Evolutionary conservation across 2,329 filamentous ascomycete species (phyloP), one percentile per base, ranked within the genome.

Genomic region (Verticillium nonalfalfae): DNA sequence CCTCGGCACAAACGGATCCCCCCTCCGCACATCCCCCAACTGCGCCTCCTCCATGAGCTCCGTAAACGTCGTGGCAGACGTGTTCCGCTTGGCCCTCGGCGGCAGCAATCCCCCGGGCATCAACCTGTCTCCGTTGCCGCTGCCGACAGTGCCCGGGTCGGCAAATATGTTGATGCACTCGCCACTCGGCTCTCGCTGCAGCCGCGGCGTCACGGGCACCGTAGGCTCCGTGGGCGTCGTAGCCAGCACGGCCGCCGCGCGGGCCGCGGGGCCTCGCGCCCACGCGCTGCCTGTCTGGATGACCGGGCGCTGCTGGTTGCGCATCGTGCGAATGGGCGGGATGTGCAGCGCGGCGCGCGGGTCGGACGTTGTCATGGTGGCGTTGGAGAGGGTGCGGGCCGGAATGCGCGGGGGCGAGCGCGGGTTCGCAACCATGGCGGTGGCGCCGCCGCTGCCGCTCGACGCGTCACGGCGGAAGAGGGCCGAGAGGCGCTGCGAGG

Each of bases 121-220:
- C 54, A 21, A n/a, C 40, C 62, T 58, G 15, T 52, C 35, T 36
- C 26, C 34, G 4, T 68, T 74, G 31, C 79, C 35, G 39, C 26
- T 36, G 4, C 68, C 74, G 31, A 79, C 74, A 1, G 76, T 79
- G 57, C 73, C 71, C 21, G 78, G 77, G 65, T 83, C 81, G 1
- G 79, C 79, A 61, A 82, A 84, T 9, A 85, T 74, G 64, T 81
- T 79, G 69, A 85, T 84, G 70, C 78, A 79, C 68, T 81, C 78
- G 59, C 72, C 76, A 66, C 77, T 81, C 3, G 75, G 74, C 63
- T 80, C 76, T n/a, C 76, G 72, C 56, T 75, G 71, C 58, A 76
- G 61, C 50, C 70, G 66, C 18, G 74, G 76, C 36, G 58, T 59
- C 10, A 59, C 58, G 13, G 57, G 57, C 7, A 26, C 26, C 40